phyloP scores from a whole-genome alignment of 2,329 filamentous ascomycete species.

The Penicillium sp. region DNA sequence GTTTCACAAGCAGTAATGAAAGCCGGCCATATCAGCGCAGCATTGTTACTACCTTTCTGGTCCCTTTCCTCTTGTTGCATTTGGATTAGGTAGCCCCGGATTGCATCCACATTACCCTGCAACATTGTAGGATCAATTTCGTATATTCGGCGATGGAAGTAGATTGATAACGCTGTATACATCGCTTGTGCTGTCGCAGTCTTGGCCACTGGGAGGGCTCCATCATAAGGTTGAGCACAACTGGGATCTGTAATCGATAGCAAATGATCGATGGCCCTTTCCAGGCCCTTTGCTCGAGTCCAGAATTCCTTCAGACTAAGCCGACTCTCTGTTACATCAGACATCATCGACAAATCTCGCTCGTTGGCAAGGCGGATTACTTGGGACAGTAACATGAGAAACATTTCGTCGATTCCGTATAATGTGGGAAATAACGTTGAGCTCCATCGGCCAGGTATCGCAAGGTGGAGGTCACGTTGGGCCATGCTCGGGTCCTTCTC shows the following conservation, averaged over 20 bases:
- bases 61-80: constrained; percentile 2
- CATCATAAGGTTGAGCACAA: not conserved
- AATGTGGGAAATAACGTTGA: constrained; percentile 18
- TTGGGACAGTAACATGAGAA: constrained; percentile 18
- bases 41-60: constrained; percentile 3
- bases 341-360: constrained; percentile 13
- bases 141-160: constrained; percentile 19
- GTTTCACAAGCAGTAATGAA: constrained; percentile 23
- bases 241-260: not conserved
- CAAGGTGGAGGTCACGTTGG: constrained; percentile 19
- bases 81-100: constrained; percentile 2
- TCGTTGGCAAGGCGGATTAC: constrained; percentile 21
- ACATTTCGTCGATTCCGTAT: constrained; percentile 17
- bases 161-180: constrained; percentile 16
- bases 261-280: constrained; percentile 14
- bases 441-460: constrained; percentile 18
- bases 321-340: not conserved
- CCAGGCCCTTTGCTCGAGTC: constrained; percentile 13
- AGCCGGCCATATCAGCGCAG: constrained; percentile 18
- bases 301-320: constrained; percentile 16
- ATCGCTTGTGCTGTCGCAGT: constrained; percentile 10
- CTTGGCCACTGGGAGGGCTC: not conserved
- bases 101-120: constrained; percentile 8
- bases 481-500: constrained; percentile 18
- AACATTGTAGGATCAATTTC: constrained; percentile 14